phyloP scores from a whole-genome alignment of 768 basidiomycete species.

The Mycena epipterygia region DNA sequence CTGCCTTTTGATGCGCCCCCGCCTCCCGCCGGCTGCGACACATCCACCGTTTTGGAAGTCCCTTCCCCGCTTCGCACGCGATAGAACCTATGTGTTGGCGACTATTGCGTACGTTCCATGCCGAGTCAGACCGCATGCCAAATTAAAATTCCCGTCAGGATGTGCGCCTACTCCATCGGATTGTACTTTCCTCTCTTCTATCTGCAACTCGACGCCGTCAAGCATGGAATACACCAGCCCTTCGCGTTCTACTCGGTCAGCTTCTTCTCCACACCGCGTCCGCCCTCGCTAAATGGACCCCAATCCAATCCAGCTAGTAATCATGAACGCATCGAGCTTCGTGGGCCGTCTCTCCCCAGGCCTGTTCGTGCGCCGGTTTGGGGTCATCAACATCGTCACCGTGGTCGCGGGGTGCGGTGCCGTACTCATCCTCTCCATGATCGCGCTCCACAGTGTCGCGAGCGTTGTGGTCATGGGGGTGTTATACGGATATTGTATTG shows the following conservation, averaged over 20 bases:
- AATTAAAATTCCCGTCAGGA: not conserved
- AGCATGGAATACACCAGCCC: slow-evolving; percentile 42
- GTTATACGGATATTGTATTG: slow-evolving; percentile 50
- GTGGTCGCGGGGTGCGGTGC: slow-evolving; percentile 36
- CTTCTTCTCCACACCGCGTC: not conserved
- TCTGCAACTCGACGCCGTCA: slow-evolving; percentile 49
- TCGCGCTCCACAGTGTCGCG: slow-evolving; percentile 41
- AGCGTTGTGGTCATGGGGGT: slow-evolving; percentile 44
- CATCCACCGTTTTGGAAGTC: slow-evolving; percentile 8
- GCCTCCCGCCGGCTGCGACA: slow-evolving; percentile 47
- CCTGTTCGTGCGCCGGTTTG: slow-evolving; percentile 46
- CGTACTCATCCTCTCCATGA: slow-evolving; percentile 49
- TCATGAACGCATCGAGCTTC: slow-evolving; percentile 52
- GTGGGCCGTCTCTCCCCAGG: slow-evolving; percentile 54
- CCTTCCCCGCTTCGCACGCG: slow-evolving; percentile 33
- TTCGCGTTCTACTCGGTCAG: slow-evolving; percentile 55
- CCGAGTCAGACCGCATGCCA: not conserved
- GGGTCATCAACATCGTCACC: slow-evolving; percentile 45
- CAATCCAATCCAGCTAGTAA: slow-evolving; percentile 52
- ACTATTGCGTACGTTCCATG: slow-evolving; percentile 38
- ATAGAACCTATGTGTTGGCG: slow-evolving; percentile 38
- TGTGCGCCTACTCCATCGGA: slow-evolving; percentile 36
- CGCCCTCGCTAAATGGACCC: too few relatives aligned
- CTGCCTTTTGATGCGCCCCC: slow-evolving; percentile 55
- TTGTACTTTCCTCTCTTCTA: slow-evolving; percentile 52